Evolutionary conservation across 305 asterid genomes (phyloP).

Genomic region (Vinca major): DNA sequence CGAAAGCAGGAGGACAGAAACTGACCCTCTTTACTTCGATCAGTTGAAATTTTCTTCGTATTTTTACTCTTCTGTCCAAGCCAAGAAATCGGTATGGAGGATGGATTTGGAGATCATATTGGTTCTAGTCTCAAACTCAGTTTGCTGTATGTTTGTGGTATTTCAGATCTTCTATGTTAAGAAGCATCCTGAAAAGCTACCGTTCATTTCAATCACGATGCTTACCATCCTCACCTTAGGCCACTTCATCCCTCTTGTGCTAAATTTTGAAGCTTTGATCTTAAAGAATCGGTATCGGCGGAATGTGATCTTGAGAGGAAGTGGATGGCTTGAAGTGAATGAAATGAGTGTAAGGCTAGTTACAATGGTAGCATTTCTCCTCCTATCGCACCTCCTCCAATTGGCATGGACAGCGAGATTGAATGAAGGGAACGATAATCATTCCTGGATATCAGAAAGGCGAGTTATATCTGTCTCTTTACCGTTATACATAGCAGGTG

Average conservation of each 20-base stretch:
- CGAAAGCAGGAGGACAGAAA: conserved; percentile 33
- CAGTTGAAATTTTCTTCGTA: conserved; percentile 24
- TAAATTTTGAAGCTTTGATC: conserved; percentile 50
- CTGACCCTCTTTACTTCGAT: conserved; percentile 40
- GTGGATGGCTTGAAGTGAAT: conserved; percentile 45
- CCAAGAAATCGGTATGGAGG: conserved; percentile 39
- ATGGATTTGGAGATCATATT: conserved; percentile 57
- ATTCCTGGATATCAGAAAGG: conserved; percentile 29
- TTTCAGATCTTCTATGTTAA: conserved; percentile 42
- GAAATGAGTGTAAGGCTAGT: conserved; percentile 40
- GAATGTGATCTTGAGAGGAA: conserved; percentile 17
- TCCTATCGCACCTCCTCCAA: conserved; percentile 45
- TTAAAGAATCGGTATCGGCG: conserved; percentile 20
- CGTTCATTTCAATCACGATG: conserved; percentile 41
- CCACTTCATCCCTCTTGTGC: conserved; percentile 47
- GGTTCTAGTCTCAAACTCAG: conserved; percentile 49
- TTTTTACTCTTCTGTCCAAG: conserved; percentile 16
- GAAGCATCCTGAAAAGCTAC: conserved; percentile 31
- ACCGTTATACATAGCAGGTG: conserved; percentile 33
- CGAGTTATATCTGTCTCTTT: conserved; percentile 22
- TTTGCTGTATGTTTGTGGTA: conserved; percentile 35
- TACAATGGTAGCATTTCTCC: conserved; percentile 42
- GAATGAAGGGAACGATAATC: conserved; percentile 11
- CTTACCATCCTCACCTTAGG: conserved; percentile 43
- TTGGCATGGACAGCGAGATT: conserved; percentile 40